phyloP scores from a whole-genome alignment of 768 basidiomycete species.

The Tricholoma sp. region DNA sequence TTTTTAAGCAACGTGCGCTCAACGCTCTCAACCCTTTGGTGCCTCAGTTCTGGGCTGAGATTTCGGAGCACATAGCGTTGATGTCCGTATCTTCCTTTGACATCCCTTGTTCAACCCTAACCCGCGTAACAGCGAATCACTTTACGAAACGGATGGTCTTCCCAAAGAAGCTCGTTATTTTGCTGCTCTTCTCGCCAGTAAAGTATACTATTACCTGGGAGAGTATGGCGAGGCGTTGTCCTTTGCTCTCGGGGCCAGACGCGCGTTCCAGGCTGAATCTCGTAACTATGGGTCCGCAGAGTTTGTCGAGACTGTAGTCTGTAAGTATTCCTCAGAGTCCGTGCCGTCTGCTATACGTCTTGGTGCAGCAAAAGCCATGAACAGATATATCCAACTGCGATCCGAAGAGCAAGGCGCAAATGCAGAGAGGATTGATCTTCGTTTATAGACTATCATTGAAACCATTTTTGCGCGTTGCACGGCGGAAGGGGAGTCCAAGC shows the following conservation, averaged over 20 bases:
- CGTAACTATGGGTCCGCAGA: constrained; percentile 65
- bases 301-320: constrained; percentile 92
- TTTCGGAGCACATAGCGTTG: constrained; percentile 86
- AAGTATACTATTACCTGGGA: constrained; percentile 95
- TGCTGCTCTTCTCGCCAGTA: constrained; percentile 92
- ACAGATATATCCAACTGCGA: constrained; percentile 80
- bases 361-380: constrained; percentile 84
- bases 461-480: constrained; percentile 81
- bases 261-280: constrained; percentile 75
- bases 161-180: constrained; percentile 69
- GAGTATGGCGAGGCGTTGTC: constrained; percentile 94
- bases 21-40: constrained; percentile 78
- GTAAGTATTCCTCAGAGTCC: constrained; percentile 44
- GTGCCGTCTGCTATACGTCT: neutral
- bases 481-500: constrained; percentile 87
- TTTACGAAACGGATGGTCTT: constrained; percentile 82
- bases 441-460: constrained; percentile 82
- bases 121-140: constrained; percentile 63
- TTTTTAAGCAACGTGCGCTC: constrained; percentile 91
- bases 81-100: constrained; percentile 54
- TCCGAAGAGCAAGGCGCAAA: constrained; percentile 47
- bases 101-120: constrained; percentile 5
- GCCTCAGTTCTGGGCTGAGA: constrained; percentile 97
- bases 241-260: constrained; percentile 89
- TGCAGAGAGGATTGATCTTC: constrained; percentile 67